Evolutionary conservation across 176 grass and related monocot species (phyloP), one percentile per base, ranked within the genome.

Genomic region (Zea luxurians): DNA sequence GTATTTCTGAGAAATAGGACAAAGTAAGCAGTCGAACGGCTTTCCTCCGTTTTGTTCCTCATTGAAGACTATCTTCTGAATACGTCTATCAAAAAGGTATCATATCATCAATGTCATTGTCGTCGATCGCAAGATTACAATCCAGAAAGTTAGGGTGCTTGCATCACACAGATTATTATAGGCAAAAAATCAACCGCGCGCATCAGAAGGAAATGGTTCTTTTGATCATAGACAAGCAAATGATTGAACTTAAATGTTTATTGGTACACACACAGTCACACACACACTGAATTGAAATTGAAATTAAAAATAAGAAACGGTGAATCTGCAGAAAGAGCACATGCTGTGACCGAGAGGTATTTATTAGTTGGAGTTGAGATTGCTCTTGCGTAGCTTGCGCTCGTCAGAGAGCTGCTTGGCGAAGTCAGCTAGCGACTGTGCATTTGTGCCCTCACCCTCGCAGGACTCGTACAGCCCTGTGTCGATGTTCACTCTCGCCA

Each of bases 401-500:
- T 97, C 93, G 0, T 80, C 10, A 0, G 90, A 93, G 42, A 97
- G 90, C 42, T 52, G 82, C 78, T 85, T 83, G 0, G 90, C 88
- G 15, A 93, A 89, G 15, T 20, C n/a, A 0, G n/a, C 48, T 1
- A 97, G 72, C 1, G 83, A 83, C 35, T 80, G 60, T 67, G 64
- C 78, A 15, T 93, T 97, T 2, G 88, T 93, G 17, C 78, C 88
- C 43, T 86, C 65, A 1, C 66, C 52, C 0, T 9, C 6, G 75
- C 42, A n/a, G 59, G 0, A 2, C 62, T 85, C 78, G 5, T 79
- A 76, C 4, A 4, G 4, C 10, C 88, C 90, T 0, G 88, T 97
- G 84, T 93, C 88, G 0, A 93, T 61, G 60, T 97, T 93, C 47
- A 91, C 87, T 63, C 90, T 86, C 1, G 90, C 38, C 71, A 91